Evolutionary conservation across 345 rosid genomes (phyloP).

Genomic region (Aquilaria sinensis): DNA sequence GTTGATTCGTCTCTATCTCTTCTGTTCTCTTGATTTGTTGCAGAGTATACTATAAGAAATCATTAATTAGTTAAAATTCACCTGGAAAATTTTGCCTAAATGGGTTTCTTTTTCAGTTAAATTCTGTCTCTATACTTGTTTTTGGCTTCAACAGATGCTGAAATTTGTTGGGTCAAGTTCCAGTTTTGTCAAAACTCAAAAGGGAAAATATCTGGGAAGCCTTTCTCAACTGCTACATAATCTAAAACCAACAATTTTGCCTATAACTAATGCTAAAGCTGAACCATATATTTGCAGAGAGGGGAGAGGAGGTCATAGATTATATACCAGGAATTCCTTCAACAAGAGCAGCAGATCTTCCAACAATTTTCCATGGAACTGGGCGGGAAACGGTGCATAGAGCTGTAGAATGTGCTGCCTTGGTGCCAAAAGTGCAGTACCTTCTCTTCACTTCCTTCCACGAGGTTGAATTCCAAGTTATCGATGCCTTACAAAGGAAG

Average conservation of each 20-base stretch:
- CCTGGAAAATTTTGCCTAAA: too few relatives aligned
- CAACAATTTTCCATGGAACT: conserved; percentile 1
- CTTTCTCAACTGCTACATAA: too few relatives aligned
- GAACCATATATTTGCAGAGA: conserved; percentile 12
- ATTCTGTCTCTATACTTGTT: not conserved
- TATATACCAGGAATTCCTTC: conserved; percentile 36
- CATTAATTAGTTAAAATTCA: too few relatives aligned
- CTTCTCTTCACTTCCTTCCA: conserved; percentile 25
- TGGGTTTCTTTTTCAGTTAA: too few relatives aligned
- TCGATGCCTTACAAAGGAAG: conserved; percentile 17
- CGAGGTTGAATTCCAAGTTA: conserved; percentile 19
- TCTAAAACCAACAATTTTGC: too few relatives aligned
- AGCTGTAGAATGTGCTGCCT: conserved; percentile 7
- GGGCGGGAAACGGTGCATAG: not conserved
- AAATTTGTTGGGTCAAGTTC: not conserved
- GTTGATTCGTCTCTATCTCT: too few relatives aligned
- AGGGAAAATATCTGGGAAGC: not conserved
- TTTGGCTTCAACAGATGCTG: conserved; percentile 6
- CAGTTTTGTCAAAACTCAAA: too few relatives aligned
- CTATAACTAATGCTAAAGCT: too few relatives aligned
- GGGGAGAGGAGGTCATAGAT: conserved; percentile 27
- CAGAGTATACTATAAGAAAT: too few relatives aligned
- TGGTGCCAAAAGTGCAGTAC: conserved; percentile 22
- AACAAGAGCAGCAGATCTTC: conserved; percentile 16
- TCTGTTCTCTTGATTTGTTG: too few relatives aligned